These are phyloP conservation scores for Syncephalastrum sp. DNA, from an alignment of 371 early-diverging fungal species.

Conservation along the genomic window DNA sequence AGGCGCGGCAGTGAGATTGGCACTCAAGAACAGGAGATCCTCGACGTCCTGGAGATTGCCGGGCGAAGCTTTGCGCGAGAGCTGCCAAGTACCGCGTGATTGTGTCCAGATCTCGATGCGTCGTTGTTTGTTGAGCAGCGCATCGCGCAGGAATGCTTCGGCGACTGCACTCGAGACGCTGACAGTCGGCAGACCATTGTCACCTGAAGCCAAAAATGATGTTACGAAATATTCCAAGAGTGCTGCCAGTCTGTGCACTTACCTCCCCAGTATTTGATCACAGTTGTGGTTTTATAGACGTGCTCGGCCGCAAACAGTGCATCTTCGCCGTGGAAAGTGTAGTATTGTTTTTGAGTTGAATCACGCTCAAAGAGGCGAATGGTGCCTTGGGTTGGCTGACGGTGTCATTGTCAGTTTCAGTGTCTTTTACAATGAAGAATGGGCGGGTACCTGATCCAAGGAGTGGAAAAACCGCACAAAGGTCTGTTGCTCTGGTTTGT, in stretches of 20 bases:
- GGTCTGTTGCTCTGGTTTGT: slow-evolving; percentile 13
- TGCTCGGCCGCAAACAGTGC: slow-evolving; percentile 80
- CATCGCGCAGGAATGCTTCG: slow-evolving; percentile 77
- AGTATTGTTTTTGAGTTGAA: slow-evolving; percentile 44
- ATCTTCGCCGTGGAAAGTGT: slow-evolving; percentile 88
- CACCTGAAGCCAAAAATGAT: slow-evolving; percentile 22
- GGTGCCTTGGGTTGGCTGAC: slow-evolving; percentile 44
- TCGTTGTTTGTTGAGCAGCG: slow-evolving; percentile 70
- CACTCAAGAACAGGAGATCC: slow-evolving; percentile 77
- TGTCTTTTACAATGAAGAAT: neutral
- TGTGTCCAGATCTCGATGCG: slow-evolving; percentile 87
- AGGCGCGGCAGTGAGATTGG: slow-evolving; percentile 74
- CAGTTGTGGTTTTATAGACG: slow-evolving; percentile 88
- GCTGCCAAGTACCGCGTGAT: slow-evolving; percentile 52
- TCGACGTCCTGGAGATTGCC: slow-evolving; percentile 91
- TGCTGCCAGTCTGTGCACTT: neutral
- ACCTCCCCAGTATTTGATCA: slow-evolving; percentile 88
- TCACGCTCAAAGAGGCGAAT: slow-evolving; percentile 76
- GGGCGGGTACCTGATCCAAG: slow-evolving; percentile 4
- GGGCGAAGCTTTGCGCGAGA: slow-evolving; percentile 77
- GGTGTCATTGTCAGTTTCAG: neutral
- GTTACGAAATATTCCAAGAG: neutral
- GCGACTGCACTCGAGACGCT: slow-evolving; percentile 74
- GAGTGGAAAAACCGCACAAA: slow-evolving; percentile 15
- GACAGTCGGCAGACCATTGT: slow-evolving; percentile 73